Base-by-base conservation (phyloP, 306 rosid species). In the Alnus rubra region DNA sequence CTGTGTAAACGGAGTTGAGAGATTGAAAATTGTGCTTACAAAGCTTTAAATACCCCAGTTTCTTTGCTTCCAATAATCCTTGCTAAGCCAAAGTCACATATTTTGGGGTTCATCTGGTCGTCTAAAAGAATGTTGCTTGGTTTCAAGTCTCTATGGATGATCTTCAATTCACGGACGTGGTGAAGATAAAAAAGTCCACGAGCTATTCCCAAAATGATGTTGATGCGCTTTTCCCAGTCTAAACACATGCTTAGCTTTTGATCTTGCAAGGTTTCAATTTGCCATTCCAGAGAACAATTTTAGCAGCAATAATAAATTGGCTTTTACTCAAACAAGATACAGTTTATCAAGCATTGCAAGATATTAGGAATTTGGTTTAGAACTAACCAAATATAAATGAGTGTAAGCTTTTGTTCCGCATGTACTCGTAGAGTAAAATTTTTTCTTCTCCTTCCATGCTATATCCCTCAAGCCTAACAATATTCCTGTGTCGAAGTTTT, bases 401-500 rank as follows among this genome's bases (percentile, higher is more conserved):
- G 82, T 90, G 90, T 49, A 87, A 31, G 51, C 91, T 87, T 84
- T 79, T 83, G 69, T 90, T 87, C 2, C 82, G 44, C 44, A 39
- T 39, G 44, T 39, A 39, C 44, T 39, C 44, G 3, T 39, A 39
- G 5, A 39, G 44, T 39, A 39, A 0, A 39, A 39, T 39, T 4
- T 4, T 39, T 39, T 39, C 5, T 0, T 39, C 0, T 39, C 44
- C 44, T 39, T 39, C 0, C 3, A 0, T 39, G 44, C 44, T 2
- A 39, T 39, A 39, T 4, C 44, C 44, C 5, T 4, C 0, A 39
- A 39, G 44, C 5, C 44, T 45, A 39, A 88, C 90, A n/a, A 86
- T 89, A 51, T 86, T 91, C 1, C 79, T 76, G 12, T 85, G 94
- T 14, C 85, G 87, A 52, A 85, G 87, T 69, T 88, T 90, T 0